Base-by-base conservation (phyloP, 2,329 filamentous ascomycete species). In the Mollisiaceae sp. region DNA sequence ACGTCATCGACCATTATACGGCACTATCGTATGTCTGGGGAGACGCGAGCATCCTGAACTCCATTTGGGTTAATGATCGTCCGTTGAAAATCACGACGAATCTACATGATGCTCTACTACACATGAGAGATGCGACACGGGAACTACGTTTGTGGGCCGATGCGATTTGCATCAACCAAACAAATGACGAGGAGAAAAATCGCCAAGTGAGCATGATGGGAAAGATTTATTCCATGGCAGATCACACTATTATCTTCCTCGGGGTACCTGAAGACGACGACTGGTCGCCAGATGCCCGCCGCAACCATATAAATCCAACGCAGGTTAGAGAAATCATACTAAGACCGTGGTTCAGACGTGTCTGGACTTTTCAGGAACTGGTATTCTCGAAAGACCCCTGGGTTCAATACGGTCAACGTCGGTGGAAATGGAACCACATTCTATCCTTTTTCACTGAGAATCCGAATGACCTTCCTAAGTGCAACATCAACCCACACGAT, bases 11-110 rank as follows among this genome's bases (percentile, higher is more conserved):
- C 27, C 50, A 62, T 22, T 63, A 47, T n/a, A 58, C 61, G 14
- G 61, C 61, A 4, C 52, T 59, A 4, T 63, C 61, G 18, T 68
- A 68, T 18, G 64, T 66, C 18, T 68, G 67, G 67, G 64, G 66
- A 22, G 43, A 57, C 22, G 60, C 59, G 2, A 20, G 22, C 9
- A 50, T 36, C n/a, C 24, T 47, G 9, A 50, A 62, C 12, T 20
- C 22, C 9, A 66, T 68, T 18, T 47, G 27, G 15, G 20, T 64
- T 32, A 41, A 68, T 57, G 45, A 38, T n/a, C 12, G 20, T 18
- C 58, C 39, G 14, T 8, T 59, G 8, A 41, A 63, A 9, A 57
- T 68, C 24, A 68, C 63, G 2, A 36, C 36, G 8, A 68, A 64
- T 38, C 52, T 68, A 27, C 20, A 55, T n/a, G 20, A 27, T 11